Base-by-base conservation (phyloP, 352 stramenopile genomes). In the Pythium vanterpoolii region DNA sequence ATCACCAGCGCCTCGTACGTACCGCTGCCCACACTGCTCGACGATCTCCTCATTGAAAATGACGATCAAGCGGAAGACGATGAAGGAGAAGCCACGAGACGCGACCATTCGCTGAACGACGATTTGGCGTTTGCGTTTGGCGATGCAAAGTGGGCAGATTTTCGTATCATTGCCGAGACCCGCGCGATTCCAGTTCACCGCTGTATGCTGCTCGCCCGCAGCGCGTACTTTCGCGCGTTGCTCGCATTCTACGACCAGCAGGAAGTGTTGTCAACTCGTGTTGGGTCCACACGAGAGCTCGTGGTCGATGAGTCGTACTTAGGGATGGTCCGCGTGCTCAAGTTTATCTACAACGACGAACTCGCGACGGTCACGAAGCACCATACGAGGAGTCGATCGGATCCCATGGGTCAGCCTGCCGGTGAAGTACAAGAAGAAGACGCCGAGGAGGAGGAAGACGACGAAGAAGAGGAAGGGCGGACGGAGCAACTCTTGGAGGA, bases 331-430 rank as follows among this genome's bases (percentile, higher is more conserved):
- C 77, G 79, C 14, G 72, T 93, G 18, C 68, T 90, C 27, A 59
- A 74, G n/a, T 93, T 88, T 51, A 87, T 93, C 50, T 93, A 93
- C 66, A 76, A 76, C 58, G 81, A 88, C 28, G 70, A 74, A 10
- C 60, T 77, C 16, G 56, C 52, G 36, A 47, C 33, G 0, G 16
- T 36, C 1, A 33, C 55, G 6, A 45, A 4, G 5, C 56, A 31
- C 14, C 6, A 27, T 19, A 28, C 18, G 38, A 43, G 5, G 5
- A 38, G 23, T 21, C 38, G 6, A n/a, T n/a, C n/a, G n/a, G n/a
- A n/a, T 6, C 38, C 38, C 38, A 43, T 18, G 38, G 38, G 18
- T 18, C 31, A 36, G 31, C 11, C 31, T 11, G 11, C 31, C 11
- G 33, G 33, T 8, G 33, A 62, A 5, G 21, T n/a, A n/a, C n/a